phyloP scores from a whole-genome alignment of 495 filamentous ascomycete genomes.

The Aspergillus ostianus region DNA sequence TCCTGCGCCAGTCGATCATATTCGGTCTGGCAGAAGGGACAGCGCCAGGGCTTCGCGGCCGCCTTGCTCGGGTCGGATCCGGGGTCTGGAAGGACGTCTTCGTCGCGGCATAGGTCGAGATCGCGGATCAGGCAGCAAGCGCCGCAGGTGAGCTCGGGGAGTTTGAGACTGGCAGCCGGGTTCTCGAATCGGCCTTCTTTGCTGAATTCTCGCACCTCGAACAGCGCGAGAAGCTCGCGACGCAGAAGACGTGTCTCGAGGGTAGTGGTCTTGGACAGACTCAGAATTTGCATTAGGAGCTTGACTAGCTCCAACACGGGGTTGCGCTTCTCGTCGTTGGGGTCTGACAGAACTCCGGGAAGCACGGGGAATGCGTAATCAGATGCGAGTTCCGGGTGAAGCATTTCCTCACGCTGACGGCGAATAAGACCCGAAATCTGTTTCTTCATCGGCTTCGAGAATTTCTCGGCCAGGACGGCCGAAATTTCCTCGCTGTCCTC shows the following conservation, averaged over 20 bases:
- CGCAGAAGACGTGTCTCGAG: constrained; percentile 83
- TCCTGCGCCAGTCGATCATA: constrained; percentile 77
- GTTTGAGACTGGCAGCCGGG: constrained; percentile 69
- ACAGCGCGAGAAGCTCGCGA: constrained; percentile 83
- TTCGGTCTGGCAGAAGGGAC: constrained; percentile 71
- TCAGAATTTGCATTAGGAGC: constrained; percentile 83
- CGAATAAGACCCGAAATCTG: constrained; percentile 75
- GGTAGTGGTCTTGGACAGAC: constrained; percentile 74
- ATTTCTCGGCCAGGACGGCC: constrained; percentile 65
- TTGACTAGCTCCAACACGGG: constrained; percentile 89
- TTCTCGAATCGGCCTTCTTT: constrained; percentile 83
- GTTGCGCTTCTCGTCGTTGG: constrained; percentile 60
- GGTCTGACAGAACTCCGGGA: constrained; percentile 68
- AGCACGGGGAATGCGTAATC: constrained; percentile 86
- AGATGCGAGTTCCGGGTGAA: constrained; percentile 83
- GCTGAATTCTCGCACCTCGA: constrained; percentile 93
- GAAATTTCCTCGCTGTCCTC: constrained; percentile 58
- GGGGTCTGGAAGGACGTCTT: constrained; percentile 66
- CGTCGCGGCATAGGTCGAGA: constrained; percentile 92
- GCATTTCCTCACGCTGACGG: constrained; percentile 80
- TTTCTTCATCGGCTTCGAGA: constrained; percentile 87
- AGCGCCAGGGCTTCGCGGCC: constrained; percentile 64
- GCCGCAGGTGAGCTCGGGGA: constrained; percentile 77
- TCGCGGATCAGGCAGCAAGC: constrained; percentile 86
- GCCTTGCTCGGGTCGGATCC: constrained; percentile 34